Base-by-base conservation (phyloP, 495 filamentous ascomycete species). In the Letharia lupina region DNA sequence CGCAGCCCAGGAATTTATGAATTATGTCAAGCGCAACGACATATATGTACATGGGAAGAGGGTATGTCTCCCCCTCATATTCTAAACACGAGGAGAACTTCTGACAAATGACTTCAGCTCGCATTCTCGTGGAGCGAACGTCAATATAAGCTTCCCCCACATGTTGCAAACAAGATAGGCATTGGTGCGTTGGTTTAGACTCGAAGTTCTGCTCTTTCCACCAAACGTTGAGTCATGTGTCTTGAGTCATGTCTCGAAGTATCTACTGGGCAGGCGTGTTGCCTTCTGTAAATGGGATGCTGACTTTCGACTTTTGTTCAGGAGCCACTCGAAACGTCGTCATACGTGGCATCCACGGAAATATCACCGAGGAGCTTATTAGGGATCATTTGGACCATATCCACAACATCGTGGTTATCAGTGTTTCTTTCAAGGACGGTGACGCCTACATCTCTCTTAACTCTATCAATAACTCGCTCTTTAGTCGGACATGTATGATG, bases 251-350 rank as follows among this genome's bases (percentile, higher is more conserved):
- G 45, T 12, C 47, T 50, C 10, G n/a, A 13, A 28, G 31, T 48
- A 56, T 33, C 52, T 18, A 18, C 52, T 56, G 28, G 28, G 4
- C 7, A 35, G 4, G 16, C 0, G 4, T 35, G 15, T 33, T 35
- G 52, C 13, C 12, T 18, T 35, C 35, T 56, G 23, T 56, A 18
- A 33, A 35, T 1, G 28, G 31, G 52, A 56, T 56, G 52, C 52
- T 56, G 52, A 56, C 52, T 2, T 56, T 9, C 12, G 10, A 6
- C 4, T 16, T 31, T 56, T 4, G 12, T 56, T 33, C 28, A 57
- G 91, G 91, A n/a, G 89, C 88, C n/a, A 88, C 84, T 54, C 86
- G 91, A 63, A 93, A 93, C 70, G 73, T 96, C 33, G 75, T 91
- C 45, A 79, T 95, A 57, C 81, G 79, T 68, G 82, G 82, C 11